Evolutionary conservation across 768 basidiomycete species (phyloP), one percentile per base, ranked within the genome.

Genomic region (Tulasnella sp.): DNA sequence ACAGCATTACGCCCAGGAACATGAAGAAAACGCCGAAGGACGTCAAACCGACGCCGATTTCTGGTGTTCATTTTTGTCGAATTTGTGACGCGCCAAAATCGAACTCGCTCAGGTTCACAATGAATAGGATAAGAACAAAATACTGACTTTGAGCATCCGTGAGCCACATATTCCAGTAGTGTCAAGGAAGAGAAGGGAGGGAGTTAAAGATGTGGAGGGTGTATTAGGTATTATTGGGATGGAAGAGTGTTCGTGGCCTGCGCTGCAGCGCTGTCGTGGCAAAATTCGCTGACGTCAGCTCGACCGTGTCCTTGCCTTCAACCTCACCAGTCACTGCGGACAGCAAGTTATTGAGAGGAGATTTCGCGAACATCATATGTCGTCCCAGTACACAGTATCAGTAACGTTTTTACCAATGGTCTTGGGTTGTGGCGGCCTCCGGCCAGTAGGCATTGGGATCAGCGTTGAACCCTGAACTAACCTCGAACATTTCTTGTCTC

Each of bases 1-100:
- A 92, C 80, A 98, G 89, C 87, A 99, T 89, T 61, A 99, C 91
- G 37, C 98, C 98, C 51, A 99, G 88, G 82, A 99, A 87, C 93
- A 99, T 97, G 87, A 99, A 99, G 79, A 97, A 87, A 51, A 89
- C 91, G 75, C 98, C 98, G 82, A 98, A 98, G 23, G 96, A 93
- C 67, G 97, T 98, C 81, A 99, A 90, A 73, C 95, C 96, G 78
- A 99, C 96, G 81, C 97, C 95, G 81, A 98, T 97, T 87, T 97
- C 95, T 96, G 84, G 78, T 78, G n/a, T 71, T 55, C 23, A 42
- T 77, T 70, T n/a, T 75, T 78, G 51, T 20, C 37, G 51, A 35
- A 70, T 67, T 16, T 75, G 35, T 44, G 35, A 35, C 32, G 70
- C 73, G n/a, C 16, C 51, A 55, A 57, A 37, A 11, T 32, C 11